phyloP scores from a whole-genome alignment of 164 flowering plant genomes.

The Sedum album region DNA sequence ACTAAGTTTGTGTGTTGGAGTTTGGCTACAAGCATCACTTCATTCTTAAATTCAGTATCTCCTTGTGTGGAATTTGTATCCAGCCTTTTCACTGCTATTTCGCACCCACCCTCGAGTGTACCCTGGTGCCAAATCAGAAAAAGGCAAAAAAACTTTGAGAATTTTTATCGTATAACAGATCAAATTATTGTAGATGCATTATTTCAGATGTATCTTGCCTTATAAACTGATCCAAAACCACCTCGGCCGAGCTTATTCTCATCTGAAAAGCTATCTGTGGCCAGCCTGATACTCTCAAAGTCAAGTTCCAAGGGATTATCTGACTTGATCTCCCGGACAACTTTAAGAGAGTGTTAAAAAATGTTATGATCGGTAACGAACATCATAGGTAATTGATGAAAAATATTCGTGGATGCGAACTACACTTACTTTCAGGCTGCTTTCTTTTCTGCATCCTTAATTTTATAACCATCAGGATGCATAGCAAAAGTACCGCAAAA shows the following conservation, averaged over 20 bases:
- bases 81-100: slow-evolving; percentile 34
- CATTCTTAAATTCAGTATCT: slow-evolving; percentile 7
- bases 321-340: not conserved
- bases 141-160: not conserved
- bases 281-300: slow-evolving; percentile 8
- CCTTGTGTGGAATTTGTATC: slow-evolving; percentile 26
- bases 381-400: too few species aligned
- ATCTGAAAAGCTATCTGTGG: slow-evolving; percentile 22
- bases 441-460: not conserved
- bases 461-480: not conserved
- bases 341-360: not conserved
- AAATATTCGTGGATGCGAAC: not conserved
- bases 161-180: too few species aligned
- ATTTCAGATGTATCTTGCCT: slow-evolving; percentile 9
- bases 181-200: too few species aligned
- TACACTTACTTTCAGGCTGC: not conserved
- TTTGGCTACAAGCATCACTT: not conserved
- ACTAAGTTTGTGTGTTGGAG: slow-evolving; percentile 5
- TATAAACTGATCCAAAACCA: slow-evolving; percentile 24
- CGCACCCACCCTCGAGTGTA: slow-evolving; percentile 21
- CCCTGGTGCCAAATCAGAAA: slow-evolving; percentile 18
- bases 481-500: not conserved
- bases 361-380: not conserved
- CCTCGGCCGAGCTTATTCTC: slow-evolving; percentile 21
- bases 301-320: slow-evolving; percentile 12